Evolutionary conservation across 1,284 basidiomycete genomes (phyloP), one percentile per base, ranked within the genome.

Genomic region (Pyrrhoderma noxium): DNA sequence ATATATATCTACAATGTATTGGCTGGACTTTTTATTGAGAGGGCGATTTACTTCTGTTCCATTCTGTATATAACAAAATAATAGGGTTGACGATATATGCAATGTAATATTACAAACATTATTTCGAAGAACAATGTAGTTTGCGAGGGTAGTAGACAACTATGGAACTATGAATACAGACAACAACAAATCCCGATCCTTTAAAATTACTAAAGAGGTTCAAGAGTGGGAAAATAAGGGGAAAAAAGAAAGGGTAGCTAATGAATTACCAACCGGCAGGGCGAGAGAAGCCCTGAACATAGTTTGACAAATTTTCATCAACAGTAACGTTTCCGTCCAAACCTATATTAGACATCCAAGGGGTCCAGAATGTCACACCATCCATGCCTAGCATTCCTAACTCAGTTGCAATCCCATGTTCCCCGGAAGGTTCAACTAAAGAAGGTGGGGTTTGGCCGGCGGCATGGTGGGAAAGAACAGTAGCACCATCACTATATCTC

Each of bases 321-420:
- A 47, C 38, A 19, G 18, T 38, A 9, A 31, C 46, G 16, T 47
- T 47, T 36, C 46, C 46, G 22, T 47, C 46, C 18, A 47, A 18
- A 19, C 46, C 46, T 25, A 47, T 47, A 39, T 38, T 47, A 36
- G 46, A 47, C 46, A 47, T 47, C 46, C 46, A 47, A 13, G 46
- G 46, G 8, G 46, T 47, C 46, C 46, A 47, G 22, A 47, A 47
- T 11, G 46, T 47, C 9, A 47, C 46, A 22, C 46, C 46, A 38
- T 47, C 46, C 46, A 47, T 47, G 18, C 46, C 46, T 34, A 47
- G 35, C 46, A 47, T 47, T 18, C 38, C 46, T 21, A 47, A 19
- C 1, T 47, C 46, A 18, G 46, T 27, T 18, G 9, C 46, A 13
- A 47, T 3, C 21, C 9, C 35, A 4, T 37, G 31, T 22, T 16